Evolutionary conservation across 129 eudicot genomes (phyloP), one percentile per base, ranked within the genome.

Genomic region (Apium graveolens): DNA sequence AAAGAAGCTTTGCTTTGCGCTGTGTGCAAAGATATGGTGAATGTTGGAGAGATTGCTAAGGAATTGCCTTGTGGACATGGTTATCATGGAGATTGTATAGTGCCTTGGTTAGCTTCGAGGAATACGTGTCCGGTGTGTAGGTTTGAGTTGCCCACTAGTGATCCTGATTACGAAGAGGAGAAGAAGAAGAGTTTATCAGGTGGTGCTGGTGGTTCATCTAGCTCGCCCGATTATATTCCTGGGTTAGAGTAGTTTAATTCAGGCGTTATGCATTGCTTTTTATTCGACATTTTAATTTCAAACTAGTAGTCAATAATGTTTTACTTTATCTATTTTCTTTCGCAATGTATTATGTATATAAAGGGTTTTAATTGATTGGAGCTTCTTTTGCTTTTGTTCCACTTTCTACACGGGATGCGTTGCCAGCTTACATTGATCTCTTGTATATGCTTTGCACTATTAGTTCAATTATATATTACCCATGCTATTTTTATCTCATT

Each of bases 101-200:
- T 84, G 21, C 89, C 89, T 11, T 93, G 98, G 98, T 77, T 93
- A 20, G 89, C 79, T 62, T 80, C 93, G 0, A 82, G 96, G 80
- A 90, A 93, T 72, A 83, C 89, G 9, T 93, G 96, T 76, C 98
- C 98, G 8, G 87, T 92, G 65, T 92, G 97, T 81, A 83, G 97
- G 87, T 86, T 86, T 76, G 97, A 92, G 83, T 75, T 92, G 82
- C 88, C 90, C 21, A 92, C 92, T 0, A 91, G 90, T 84, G 97
- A 92, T 87, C 78, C 80, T 0, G 96, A 92, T 72, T 90, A 92
- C 65, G 97, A 92, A 63, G 91, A 86, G 80, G 91, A 83, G 76
- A 89, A 83, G 89, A 88, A 89, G 85, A 85, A 86, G 38, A 66
- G 39, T 66, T 48, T 20, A 65, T 46, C 46, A 26, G 69, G 62